A percentile compares a stretch with the other conserved stretches of the same genome.
Evolutionary conservation across 2,329 filamentous ascomycete species (phyloP).

Genomic region (Mycosphaerelloides madeirae): DNA sequence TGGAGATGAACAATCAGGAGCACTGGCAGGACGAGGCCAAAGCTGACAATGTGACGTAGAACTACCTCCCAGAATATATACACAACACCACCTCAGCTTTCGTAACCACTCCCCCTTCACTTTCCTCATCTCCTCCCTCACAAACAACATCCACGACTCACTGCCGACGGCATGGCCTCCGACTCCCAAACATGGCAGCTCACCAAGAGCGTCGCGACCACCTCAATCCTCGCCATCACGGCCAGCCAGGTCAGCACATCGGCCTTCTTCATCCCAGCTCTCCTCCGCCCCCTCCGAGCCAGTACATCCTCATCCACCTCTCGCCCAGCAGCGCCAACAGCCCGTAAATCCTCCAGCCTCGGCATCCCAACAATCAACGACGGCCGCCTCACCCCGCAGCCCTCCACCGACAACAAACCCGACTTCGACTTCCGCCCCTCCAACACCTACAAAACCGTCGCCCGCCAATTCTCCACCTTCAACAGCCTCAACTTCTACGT

Average conservation of each 20-base stretch:
- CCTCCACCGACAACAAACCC: constrained; percentile 13
- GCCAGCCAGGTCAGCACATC: constrained; percentile 10
- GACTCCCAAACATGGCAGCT: constrained; percentile 7
- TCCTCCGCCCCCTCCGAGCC: constrained; percentile 16
- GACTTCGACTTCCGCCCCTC: constrained; percentile 14
- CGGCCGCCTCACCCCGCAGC: constrained; percentile 18
- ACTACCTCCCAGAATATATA: too few species aligned
- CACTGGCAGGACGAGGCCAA: too few species aligned
- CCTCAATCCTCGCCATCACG: constrained; percentile 16
- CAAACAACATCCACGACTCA: neutral
- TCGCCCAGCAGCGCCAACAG: neutral
- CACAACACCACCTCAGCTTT: too few species aligned
- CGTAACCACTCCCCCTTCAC: too few species aligned
- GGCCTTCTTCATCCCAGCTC: constrained; percentile 17
- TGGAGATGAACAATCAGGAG: too few species aligned
- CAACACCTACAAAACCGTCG: constrained; percentile 26
- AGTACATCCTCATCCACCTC: constrained; percentile 1
- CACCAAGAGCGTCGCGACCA: constrained; percentile 14
- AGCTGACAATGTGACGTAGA: too few species aligned
- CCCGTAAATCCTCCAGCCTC: constrained; percentile 9
- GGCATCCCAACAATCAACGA: constrained; percentile 10
- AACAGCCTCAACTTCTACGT: constrained; percentile 19
- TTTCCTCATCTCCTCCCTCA: too few species aligned
- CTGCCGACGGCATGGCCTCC: constrained; percentile 5
- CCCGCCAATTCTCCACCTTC: constrained; percentile 25